These are phyloP conservation scores for Eleusine indica DNA, from an alignment of 176 grass and related monocot species.

Conservation along the genomic window DNA sequence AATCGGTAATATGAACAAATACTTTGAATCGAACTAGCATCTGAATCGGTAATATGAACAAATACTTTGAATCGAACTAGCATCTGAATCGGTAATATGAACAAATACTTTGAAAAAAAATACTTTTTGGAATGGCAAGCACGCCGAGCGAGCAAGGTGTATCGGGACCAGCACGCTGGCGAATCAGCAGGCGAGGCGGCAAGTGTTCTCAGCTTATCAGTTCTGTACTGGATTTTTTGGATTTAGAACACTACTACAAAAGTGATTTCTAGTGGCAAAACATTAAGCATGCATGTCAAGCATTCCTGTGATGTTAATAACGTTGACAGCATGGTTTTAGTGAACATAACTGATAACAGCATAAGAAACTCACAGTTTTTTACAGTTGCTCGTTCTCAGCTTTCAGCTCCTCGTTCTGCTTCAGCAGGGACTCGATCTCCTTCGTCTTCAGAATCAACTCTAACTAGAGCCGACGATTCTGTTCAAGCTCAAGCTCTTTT, in stretches of 20 bases:
- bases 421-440: slow-evolving; percentile 3
- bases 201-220: background rate
- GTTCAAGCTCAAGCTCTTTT: background rate
- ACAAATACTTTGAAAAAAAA: no score
- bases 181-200: no score
- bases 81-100: no score
- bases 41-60: no score
- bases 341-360: background rate
- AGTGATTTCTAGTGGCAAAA: background rate
- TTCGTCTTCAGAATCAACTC: slow-evolving; percentile 24
- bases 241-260: no score
- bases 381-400: slow-evolving; percentile 22
- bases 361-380: background rate
- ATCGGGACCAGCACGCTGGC: no score
- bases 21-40: no score
- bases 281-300: background rate
- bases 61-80: no score
- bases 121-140: no score
- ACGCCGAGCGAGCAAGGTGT: no score
- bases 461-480: slow-evolving; percentile 17
- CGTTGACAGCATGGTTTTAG: background rate
- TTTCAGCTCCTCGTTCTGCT: slow-evolving; percentile 17
- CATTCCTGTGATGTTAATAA: background rate
- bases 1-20: no score
- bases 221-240: background rate